phyloP scores from a whole-genome alignment of 1,139 yeast species.

The Hansenula sp. region DNA sequence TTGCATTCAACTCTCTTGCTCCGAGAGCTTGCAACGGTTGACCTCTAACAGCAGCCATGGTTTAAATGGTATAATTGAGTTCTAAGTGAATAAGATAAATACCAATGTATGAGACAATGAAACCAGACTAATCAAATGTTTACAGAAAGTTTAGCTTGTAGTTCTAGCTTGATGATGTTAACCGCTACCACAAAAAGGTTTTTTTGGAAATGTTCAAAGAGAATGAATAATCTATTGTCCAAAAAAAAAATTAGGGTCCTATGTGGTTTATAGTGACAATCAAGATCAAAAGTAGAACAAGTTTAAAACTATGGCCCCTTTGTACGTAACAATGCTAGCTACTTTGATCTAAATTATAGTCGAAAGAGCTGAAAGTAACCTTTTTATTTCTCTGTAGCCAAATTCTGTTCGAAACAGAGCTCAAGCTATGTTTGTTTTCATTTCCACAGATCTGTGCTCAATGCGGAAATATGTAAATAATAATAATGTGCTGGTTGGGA shows the following conservation, averaged over 20 bases:
- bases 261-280: too few relatives aligned
- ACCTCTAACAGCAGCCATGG: constrained; percentile 26
- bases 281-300: neutral
- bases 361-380: neutral
- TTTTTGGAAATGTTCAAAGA: neutral
- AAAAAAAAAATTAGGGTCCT: neutral
- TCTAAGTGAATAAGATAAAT: too few relatives aligned
- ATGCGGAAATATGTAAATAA: constrained; percentile 18
- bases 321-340: too few relatives aligned
- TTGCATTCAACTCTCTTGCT: constrained; percentile 25
- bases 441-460: constrained; percentile 9
- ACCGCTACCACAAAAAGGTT: constrained; percentile 3
- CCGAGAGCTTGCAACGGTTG: constrained; percentile 28
- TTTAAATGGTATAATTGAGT: neutral
- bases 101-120: neutral
- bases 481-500: constrained; percentile 8
- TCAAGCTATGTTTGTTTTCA: constrained; percentile 11
- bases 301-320: too few relatives aligned
- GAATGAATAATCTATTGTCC: neutral
- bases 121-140: neutral
- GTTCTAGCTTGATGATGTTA: neutral
- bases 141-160: neutral
- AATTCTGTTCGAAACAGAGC: neutral
- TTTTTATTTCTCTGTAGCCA: neutral
- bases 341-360: neutral